phyloP scores from a whole-genome alignment of 441 rosid species.

The Bocquillonia castaneifolia region DNA sequence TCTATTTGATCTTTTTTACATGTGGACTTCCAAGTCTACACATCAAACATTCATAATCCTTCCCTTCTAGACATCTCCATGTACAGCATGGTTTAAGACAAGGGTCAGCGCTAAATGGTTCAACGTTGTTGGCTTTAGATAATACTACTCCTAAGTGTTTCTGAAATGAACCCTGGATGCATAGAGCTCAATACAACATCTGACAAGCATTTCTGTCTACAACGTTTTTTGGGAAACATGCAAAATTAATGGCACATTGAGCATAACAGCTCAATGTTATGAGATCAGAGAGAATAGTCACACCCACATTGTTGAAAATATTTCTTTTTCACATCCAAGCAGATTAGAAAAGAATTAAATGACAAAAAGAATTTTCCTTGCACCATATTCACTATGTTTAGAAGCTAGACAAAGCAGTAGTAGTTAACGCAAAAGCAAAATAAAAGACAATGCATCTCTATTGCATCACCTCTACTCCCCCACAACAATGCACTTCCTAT shows the following conservation, averaged over 20 bases:
- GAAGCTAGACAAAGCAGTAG: neutral
- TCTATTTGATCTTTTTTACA: neutral
- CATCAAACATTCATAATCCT: neutral
- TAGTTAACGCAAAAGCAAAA: neutral
- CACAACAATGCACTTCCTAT: neutral
- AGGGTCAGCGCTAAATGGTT: neutral
- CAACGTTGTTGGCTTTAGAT: neutral
- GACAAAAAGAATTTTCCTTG: neutral
- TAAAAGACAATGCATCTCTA: neutral
- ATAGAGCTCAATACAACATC: neutral
- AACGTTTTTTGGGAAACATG: neutral
- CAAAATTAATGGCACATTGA: neutral
- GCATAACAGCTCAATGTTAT: neutral
- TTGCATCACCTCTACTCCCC: neutral
- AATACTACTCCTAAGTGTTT: neutral
- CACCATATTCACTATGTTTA: neutral
- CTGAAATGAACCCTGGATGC: neutral
- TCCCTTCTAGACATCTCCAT: no score
- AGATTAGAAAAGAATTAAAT: neutral
- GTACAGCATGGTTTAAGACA: no score
- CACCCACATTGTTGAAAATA: neutral
- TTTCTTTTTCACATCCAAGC: neutral
- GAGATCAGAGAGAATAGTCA: neutral
- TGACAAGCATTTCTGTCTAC: neutral
- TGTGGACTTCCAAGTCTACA: neutral